Evolutionary conservation across 805 yeast genomes (phyloP), one percentile per base, ranked within the genome.

Genomic region (Teunomyces pallodes): DNA sequence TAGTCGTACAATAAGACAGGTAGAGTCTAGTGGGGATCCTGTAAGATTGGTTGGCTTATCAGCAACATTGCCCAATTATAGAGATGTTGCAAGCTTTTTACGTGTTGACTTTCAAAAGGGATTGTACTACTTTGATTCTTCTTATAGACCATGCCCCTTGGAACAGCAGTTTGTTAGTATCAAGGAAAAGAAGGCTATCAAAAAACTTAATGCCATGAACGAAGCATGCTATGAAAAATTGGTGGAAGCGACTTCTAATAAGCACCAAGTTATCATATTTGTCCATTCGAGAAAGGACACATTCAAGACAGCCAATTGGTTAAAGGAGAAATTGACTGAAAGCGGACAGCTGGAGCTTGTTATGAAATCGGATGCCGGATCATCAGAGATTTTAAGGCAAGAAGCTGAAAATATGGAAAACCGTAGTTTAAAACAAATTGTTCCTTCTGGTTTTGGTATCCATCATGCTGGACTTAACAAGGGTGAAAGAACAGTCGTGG

Each of bases 271-370:
- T 2, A 89, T 92, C 50, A 80, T 92, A 1, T 92, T 92, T 66
- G 98, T 92, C 6, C 98, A 94, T 62, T 90, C 97, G 0, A 75
- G 98, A 56, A 91, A 90, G 59, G 98, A 92, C 43, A 94, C 99
- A 0, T 82, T 76, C 50, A 84, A 86, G 55, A 87, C 96, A 0
- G 97, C 97, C 0, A 77, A 77, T 38, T 85, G 83, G 81, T 64
- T 91, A 5, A 77, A 80, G 29, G 85, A 85, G 28, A 81, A 79
- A 54, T 70, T 88, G 26, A 54, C 69, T 1, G 88, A 83, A 52
- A 80, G 77, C 13, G 84, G 78, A 16, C 77, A 79, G 42, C 54
- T 77, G 30, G 69, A 74, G 8, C 46, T 71, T 26, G 58, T 82
- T 31, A 57, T 80, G 39, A 76, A 74, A 29, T 63, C 78, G 3